Evolutionary conservation across 805 yeast genomes (phyloP).

Genomic region (Myxozyma udenii): DNA sequence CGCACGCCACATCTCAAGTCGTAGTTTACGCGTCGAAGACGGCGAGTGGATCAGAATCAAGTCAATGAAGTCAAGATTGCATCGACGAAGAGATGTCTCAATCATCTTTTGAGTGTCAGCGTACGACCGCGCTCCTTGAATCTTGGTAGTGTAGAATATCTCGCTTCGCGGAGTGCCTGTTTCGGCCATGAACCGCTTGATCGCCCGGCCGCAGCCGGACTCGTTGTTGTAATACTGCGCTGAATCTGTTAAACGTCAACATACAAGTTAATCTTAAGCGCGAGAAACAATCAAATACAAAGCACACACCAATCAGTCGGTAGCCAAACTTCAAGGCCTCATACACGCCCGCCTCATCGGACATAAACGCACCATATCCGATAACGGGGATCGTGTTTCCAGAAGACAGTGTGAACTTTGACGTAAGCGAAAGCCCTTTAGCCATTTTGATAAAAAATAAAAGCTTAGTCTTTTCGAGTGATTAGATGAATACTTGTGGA

Average conservation of each 20-base stretch:
- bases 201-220: constrained; percentile 57
- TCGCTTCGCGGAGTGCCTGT: constrained; percentile 54
- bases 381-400: constrained; percentile 15
- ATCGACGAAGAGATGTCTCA: constrained; percentile 51
- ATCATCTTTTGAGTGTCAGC: constrained; percentile 57
- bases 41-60: constrained; percentile 63
- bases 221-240: constrained; percentile 69
- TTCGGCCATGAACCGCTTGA: constrained; percentile 50
- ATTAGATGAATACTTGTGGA: no score
- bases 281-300: background rate
- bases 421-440: constrained; percentile 1
- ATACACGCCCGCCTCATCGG: constrained; percentile 43
- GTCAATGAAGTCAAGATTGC: constrained; percentile 66
- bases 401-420: constrained; percentile 12
- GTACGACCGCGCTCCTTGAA: constrained; percentile 57
- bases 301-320: constrained; percentile 54
- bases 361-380: constrained; percentile 18
- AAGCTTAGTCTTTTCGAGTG: no score
- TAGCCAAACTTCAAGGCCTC: constrained; percentile 64
- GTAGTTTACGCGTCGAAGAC: constrained; percentile 23
- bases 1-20: constrained; percentile 54
- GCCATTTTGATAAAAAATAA: no score
- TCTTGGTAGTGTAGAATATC: constrained; percentile 64
- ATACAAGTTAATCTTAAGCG: no score
- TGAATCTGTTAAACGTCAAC: constrained; percentile 43